A percentile compares a stretch with the other conserved stretches of the same genome.
phyloP scores from a whole-genome alignment of 768 basidiomycete species.

The Boletus reticulatus region DNA sequence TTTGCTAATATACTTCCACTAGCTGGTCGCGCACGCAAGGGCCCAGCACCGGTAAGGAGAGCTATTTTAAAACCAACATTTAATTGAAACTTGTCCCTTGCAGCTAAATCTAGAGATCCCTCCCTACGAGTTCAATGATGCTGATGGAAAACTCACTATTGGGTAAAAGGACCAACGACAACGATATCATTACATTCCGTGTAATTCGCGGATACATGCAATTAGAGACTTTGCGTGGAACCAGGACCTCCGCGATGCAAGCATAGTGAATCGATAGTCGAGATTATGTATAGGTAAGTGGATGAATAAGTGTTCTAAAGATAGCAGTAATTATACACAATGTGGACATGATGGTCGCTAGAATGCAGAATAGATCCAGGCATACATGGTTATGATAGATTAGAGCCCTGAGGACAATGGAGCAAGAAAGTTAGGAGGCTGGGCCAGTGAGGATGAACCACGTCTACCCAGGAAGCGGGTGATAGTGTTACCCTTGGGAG shows the following conservation, averaged over 20 bases:
- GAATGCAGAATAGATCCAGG: not conserved
- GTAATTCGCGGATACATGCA: constrained; percentile 20
- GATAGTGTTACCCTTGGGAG: constrained; percentile 11
- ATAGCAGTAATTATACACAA: not conserved
- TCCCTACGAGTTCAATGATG: constrained; percentile 83
- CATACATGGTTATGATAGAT: not conserved
- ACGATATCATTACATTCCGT: constrained; percentile 12
- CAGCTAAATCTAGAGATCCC: constrained; percentile 95
- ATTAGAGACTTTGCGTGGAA: constrained; percentile 23
- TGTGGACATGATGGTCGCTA: not conserved
- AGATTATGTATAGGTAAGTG: not conserved
- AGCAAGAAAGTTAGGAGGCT: constrained; percentile 1
- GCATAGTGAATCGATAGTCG: not conserved
- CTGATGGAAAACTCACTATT: constrained; percentile 80
- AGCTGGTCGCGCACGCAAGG: constrained; percentile 95
- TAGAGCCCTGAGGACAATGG: not conserved
- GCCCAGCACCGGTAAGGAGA: constrained; percentile 85
- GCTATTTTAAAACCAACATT: not conserved
- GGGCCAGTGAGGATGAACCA: constrained; percentile 5
- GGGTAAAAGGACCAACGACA: constrained; percentile 47
- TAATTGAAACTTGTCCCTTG: constrained; percentile 10
- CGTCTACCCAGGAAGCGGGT: constrained; percentile 23
- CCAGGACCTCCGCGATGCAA: not conserved
- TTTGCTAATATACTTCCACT: constrained; percentile 14
- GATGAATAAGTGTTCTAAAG: not conserved